Percentiles rank a stretch among this genome's conserved stretches.
Evolutionary conservation across 352 stramenopile species (phyloP).

Genomic region (Globisporangium spinosum): DNA sequence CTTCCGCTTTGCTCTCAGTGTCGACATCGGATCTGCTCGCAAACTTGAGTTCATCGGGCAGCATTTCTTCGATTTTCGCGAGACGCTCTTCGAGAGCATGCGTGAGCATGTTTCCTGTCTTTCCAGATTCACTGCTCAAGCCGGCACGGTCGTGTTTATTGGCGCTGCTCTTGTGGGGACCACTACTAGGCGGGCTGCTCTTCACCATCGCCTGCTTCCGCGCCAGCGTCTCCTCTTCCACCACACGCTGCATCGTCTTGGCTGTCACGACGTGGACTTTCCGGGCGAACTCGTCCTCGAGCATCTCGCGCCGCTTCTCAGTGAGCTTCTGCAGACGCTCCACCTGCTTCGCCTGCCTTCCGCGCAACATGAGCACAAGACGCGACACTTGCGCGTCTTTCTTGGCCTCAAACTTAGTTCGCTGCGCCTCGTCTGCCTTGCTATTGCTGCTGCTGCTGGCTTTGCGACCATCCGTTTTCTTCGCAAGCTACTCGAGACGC

Average conservation of each 20-base stretch:
- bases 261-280: constrained; percentile 45
- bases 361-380: constrained; percentile 49
- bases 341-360: constrained; percentile 24
- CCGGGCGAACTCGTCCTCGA: constrained; percentile 52
- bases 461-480: not conserved
- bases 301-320: constrained; percentile 22
- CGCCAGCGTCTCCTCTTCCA: constrained; percentile 40
- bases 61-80: constrained; percentile 21
- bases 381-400: constrained; percentile 41
- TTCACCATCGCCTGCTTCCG: constrained; percentile 35
- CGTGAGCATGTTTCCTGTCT: not conserved
- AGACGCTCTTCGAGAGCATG: constrained; percentile 18
- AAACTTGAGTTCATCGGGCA: constrained; percentile 5
- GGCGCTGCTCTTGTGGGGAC: not conserved
- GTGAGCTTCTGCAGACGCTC: constrained; percentile 22
- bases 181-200: not conserved
- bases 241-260: constrained; percentile 46
- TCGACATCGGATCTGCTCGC: not conserved
- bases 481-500: constrained; percentile 9
- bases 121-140: not conserved
- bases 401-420: constrained; percentile 20
- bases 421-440: constrained; percentile 7
- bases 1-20: not conserved
- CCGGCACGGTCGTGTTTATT: not conserved
- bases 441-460: constrained; percentile 7